Conservation (phyloP, 2,329 filamentous ascomycete genomes). For the Raffaelea deltoideospora region DNA sequence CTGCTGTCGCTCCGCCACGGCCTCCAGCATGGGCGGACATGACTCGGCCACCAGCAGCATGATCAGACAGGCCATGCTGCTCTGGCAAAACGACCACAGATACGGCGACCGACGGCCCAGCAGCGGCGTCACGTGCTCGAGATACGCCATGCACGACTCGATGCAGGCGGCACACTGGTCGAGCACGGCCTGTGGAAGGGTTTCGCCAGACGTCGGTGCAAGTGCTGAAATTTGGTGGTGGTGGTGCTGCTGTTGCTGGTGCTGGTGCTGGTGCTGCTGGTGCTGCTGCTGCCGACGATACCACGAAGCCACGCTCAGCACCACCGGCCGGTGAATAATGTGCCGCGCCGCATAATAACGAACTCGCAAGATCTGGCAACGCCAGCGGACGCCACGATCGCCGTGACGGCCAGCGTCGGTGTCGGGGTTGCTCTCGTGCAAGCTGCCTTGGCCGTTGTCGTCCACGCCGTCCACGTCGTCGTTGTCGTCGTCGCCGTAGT, state of each 20-base stretch:
- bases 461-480: background rate
- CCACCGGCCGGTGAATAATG: slow-evolving; percentile 52
- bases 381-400: slow-evolving; percentile 26
- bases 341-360: slow-evolving; percentile 61
- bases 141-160: slow-evolving; percentile 19
- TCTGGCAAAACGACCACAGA: slow-evolving; percentile 21
- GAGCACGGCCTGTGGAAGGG: slow-evolving; percentile 16
- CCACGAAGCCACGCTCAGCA: slow-evolving; percentile 14
- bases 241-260: slow-evolving; percentile 1
- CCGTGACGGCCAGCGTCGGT: background rate
- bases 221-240: too few relatives aligned
- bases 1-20: background rate
- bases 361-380: slow-evolving; percentile 51
- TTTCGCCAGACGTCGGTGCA: too few relatives aligned
- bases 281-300: slow-evolving; percentile 1
- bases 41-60: slow-evolving; percentile 18
- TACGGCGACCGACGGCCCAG: slow-evolving; percentile 21
- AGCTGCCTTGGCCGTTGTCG: background rate
- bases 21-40: slow-evolving; percentile 11
- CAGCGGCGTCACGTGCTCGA: slow-evolving; percentile 19
- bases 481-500: slow-evolving; percentile 24
- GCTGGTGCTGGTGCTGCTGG: background rate
- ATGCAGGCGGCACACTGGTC: slow-evolving; percentile 20
- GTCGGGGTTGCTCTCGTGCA: too few relatives aligned
- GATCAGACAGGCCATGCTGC: slow-evolving; percentile 18